Percentiles rank a stretch among this genome's conserved stretches.
Conservation (phyloP, 192 early-diverging fungal species). For the Coemansia sp. region DNA sequence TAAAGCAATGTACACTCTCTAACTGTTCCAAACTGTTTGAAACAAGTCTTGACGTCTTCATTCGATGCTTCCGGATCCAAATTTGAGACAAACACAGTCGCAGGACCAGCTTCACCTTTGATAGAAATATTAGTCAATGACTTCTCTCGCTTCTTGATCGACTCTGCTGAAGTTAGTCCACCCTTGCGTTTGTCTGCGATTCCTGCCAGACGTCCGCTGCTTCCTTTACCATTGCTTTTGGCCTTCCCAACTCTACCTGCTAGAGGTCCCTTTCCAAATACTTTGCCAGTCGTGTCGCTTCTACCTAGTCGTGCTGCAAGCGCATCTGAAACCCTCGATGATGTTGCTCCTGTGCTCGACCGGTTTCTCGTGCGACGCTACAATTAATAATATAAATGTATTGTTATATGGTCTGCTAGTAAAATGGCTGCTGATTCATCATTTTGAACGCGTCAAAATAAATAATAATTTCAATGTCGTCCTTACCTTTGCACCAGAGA, state of each 20-base stretch:
- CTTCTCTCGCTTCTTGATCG: conserved; percentile 7
- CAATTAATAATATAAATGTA: background rate
- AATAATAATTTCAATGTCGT: background rate
- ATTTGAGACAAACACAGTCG: conserved; percentile 49
- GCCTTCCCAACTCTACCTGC: conserved; percentile 2
- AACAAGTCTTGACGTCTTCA: conserved; percentile 55
- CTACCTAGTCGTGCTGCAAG: conserved; percentile 28
- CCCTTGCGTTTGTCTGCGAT: conserved; percentile 14
- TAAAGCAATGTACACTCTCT: conserved; percentile 51
- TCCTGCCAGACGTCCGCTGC: conserved; percentile 21
- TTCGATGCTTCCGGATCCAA: conserved; percentile 50
- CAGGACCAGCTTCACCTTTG: conserved; percentile 46
- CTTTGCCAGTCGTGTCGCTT: conserved; percentile 1
- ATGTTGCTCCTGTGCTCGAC: background rate
- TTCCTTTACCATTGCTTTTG: background rate
- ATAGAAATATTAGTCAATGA: conserved; percentile 26
- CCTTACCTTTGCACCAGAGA: background rate
- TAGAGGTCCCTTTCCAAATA: background rate
- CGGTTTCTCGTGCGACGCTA: conserved; percentile 47
- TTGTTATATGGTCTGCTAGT: background rate
- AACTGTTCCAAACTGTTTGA: conserved; percentile 53
- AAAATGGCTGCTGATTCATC: background rate
- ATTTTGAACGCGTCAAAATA: background rate
- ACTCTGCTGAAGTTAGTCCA: background rate
- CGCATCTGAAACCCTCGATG: conserved; percentile 8